These are phyloP conservation scores for Podospora bellae-mahoneyi DNA, from an alignment of 495 filamentous ascomycete genomes.

Conservation along the genomic window DNA sequence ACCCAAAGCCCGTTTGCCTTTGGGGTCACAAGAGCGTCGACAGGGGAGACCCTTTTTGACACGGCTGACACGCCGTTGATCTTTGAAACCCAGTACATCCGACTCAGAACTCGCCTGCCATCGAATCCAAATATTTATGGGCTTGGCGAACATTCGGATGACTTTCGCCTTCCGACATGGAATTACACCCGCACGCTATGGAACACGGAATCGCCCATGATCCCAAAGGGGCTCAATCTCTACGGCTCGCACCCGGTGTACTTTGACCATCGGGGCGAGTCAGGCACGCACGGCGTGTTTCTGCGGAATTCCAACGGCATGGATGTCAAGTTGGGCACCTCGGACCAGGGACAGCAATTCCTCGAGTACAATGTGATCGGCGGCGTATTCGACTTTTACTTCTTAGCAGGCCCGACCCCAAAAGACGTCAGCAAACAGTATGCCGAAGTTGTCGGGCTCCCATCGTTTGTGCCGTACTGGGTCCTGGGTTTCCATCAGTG, in stretches of 20 bases:
- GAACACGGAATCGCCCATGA: constrained; percentile 68
- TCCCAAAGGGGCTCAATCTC: constrained; percentile 55
- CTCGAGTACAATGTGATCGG: constrained; percentile 82
- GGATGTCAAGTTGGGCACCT: constrained; percentile 76
- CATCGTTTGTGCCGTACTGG: constrained; percentile 85
- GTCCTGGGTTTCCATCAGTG: constrained; percentile 82
- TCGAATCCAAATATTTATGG: constrained; percentile 70
- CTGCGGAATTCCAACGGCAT: constrained; percentile 82
- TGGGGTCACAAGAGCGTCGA: constrained; percentile 56
- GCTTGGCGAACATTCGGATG: constrained; percentile 74
- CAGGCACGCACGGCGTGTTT: constrained; percentile 81
- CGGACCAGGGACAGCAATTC: constrained; percentile 58
- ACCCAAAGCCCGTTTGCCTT: constrained; percentile 73
- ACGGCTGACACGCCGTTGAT: constrained; percentile 66
- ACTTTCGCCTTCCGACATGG: constrained; percentile 62
- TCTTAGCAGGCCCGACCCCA: constrained; percentile 72
- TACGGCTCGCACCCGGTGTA: constrained; percentile 87
- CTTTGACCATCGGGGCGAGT: constrained; percentile 66
- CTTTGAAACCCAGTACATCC: constrained; percentile 76
- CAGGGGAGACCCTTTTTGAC: constrained; percentile 72
- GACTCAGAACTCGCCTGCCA: constrained; percentile 66
- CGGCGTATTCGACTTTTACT: constrained; percentile 82
- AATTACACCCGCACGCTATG: constrained; percentile 79
- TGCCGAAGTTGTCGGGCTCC: constrained; percentile 62
- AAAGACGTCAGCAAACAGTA: constrained; percentile 73